Conservation (phyloP, 2,329 filamentous ascomycete genomes). For the Aureobasidium lini region DNA sequence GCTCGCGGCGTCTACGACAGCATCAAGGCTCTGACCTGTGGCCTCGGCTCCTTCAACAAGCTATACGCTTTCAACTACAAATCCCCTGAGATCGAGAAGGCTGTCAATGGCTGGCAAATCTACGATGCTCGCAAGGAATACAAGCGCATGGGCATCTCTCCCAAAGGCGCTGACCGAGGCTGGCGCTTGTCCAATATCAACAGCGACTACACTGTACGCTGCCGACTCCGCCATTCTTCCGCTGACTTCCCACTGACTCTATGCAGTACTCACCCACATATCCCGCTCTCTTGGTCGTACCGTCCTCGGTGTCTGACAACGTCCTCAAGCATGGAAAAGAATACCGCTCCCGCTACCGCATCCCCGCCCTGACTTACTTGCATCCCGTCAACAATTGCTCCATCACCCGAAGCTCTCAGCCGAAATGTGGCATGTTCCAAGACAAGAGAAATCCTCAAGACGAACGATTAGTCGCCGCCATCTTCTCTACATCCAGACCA, state of each 20-base stretch:
- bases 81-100: slow-evolving; percentile 57
- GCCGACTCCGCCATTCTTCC: not conserved
- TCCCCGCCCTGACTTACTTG: slow-evolving; percentile 88
- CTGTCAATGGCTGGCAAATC: slow-evolving; percentile 70
- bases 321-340: slow-evolving; percentile 86
- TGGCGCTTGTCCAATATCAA: slow-evolving; percentile 94
- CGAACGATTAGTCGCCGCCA: slow-evolving; percentile 85
- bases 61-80: slow-evolving; percentile 85
- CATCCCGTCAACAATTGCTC: slow-evolving; percentile 95
- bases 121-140: slow-evolving; percentile 86
- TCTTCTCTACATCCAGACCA: slow-evolving; percentile 65
- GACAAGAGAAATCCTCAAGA: slow-evolving; percentile 86
- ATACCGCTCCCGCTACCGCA: slow-evolving; percentile 81
- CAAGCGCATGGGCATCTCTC: slow-evolving; percentile 76
- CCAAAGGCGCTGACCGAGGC: slow-evolving; percentile 66
- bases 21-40: slow-evolving; percentile 74
- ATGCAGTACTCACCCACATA: slow-evolving; percentile 79
- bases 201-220: slow-evolving; percentile 61
- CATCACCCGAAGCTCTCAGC: slow-evolving; percentile 90
- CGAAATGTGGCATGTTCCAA: slow-evolving; percentile 73
- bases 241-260: not conserved
- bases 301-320: slow-evolving; percentile 88
- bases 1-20: slow-evolving; percentile 84
- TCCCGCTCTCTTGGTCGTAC: slow-evolving; percentile 75
- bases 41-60: slow-evolving; percentile 73